Evolutionary conservation across 352 stramenopile genomes (phyloP).

Genomic region (Lagenidium sp.): DNA sequence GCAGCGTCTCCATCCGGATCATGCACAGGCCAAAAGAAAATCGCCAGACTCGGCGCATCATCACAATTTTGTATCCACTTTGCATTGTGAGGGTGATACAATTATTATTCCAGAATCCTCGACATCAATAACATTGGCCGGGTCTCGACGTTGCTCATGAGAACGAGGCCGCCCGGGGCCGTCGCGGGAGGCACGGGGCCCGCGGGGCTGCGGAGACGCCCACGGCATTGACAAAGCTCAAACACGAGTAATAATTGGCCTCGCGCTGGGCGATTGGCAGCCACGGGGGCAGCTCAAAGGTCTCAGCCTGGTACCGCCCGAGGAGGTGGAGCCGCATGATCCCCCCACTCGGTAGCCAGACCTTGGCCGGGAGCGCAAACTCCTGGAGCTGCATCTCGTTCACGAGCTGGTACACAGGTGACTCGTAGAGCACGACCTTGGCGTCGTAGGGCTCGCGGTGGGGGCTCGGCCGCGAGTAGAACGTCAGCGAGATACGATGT

Average conservation of each 20-base stretch:
- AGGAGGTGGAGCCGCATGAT: constrained; percentile 51
- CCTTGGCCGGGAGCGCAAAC: constrained; percentile 30
- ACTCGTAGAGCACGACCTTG: constrained; percentile 31
- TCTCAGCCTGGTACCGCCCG: constrained; percentile 36
- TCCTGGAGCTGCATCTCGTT: constrained; percentile 68
- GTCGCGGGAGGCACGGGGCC: too few species aligned
- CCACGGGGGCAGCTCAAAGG: constrained; percentile 37
- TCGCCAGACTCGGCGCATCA: too few species aligned
- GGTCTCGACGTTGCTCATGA: too few species aligned
- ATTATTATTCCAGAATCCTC: too few species aligned
- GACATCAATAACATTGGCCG: too few species aligned
- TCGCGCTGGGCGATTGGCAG: constrained; percentile 19
- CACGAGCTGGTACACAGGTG: constrained; percentile 32
- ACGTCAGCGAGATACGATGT: constrained; percentile 38
- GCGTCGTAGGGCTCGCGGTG: background rate
- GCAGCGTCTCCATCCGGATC: too few species aligned
- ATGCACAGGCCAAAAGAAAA: too few species aligned
- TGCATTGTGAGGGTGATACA: too few species aligned
- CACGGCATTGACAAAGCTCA: constrained; percentile 46
- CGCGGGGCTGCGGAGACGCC: background rate
- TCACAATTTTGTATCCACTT: too few species aligned
- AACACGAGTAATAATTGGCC: constrained; percentile 56
- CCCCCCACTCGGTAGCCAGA: constrained; percentile 33
- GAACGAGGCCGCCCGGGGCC: too few species aligned
- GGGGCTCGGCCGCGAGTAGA: constrained; percentile 18